Percentiles rank a stretch among this genome's conserved stretches.
phyloP scores from a whole-genome alignment of 2,329 filamentous ascomycete genomes.

The Fusarium chlamydosporum region DNA sequence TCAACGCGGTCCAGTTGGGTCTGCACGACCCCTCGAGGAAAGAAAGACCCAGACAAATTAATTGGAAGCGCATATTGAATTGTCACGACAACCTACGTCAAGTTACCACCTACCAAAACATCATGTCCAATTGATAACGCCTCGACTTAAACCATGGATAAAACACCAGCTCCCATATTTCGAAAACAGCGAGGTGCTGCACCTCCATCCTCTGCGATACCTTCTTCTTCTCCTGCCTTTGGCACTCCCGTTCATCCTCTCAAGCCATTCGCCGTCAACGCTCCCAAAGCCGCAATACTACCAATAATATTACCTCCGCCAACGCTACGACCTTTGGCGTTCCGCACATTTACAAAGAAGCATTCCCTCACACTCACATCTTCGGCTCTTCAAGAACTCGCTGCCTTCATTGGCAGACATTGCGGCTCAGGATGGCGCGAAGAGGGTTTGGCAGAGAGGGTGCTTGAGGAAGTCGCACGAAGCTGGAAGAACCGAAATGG shows the following conservation, averaged over 20 bases:
- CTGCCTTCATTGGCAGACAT: slow-evolving; percentile 90
- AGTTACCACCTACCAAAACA: background rate
- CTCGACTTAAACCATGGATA: slow-evolving; percentile 53
- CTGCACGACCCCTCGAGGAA: slow-evolving; percentile 19
- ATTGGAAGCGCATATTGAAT: slow-evolving; percentile 24
- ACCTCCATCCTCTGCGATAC: slow-evolving; percentile 72
- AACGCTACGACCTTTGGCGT: slow-evolving; percentile 89
- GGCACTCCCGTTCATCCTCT: slow-evolving; percentile 87
- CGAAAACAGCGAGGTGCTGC: slow-evolving; percentile 54
- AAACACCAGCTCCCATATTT: slow-evolving; percentile 58
- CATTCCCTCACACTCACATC: slow-evolving; percentile 94
- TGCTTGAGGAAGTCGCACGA: slow-evolving; percentile 91
- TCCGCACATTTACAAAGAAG: slow-evolving; percentile 97
- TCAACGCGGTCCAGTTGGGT: slow-evolving; percentile 53
- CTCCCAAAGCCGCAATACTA: slow-evolving; percentile 76
- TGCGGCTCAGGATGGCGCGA: slow-evolving; percentile 98
- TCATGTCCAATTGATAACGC: slow-evolving; percentile 38
- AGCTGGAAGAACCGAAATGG: slow-evolving; percentile 92
- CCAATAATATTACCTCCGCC: slow-evolving; percentile 91
- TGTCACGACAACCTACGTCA: slow-evolving; percentile 17
- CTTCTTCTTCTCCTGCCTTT: slow-evolving; percentile 92
- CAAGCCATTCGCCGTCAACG: slow-evolving; percentile 70
- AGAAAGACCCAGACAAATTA: slow-evolving; percentile 12
- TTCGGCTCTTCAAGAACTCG: slow-evolving; percentile 85
- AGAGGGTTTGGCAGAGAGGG: slow-evolving; percentile 91